These are phyloP conservation scores for Plasmodium gallinaceum DNA, from an alignment of 169 alveolate genomes.

Conservation along the genomic window DNA sequence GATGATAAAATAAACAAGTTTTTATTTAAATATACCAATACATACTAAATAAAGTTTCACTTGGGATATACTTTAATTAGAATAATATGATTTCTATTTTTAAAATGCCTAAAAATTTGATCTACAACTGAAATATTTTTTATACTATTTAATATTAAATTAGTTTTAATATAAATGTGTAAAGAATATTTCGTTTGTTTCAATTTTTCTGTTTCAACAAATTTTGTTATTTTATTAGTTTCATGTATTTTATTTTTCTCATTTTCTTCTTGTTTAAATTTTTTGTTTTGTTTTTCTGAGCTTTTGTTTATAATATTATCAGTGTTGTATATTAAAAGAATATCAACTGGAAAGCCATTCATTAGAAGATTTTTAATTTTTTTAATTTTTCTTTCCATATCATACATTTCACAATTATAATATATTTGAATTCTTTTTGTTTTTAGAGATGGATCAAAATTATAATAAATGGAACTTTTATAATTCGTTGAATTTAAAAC, in stretches of 20 bases:
- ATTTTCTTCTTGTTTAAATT: background rate
- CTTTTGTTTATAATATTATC: background rate
- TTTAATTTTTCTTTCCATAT: constrained; percentile 45
- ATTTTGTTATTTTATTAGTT: constrained; percentile 9
- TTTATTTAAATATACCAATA: no score
- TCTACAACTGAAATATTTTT: constrained; percentile 38
- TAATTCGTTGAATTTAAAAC: constrained; percentile 3
- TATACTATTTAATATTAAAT: constrained; percentile 43
- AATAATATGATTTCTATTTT: constrained; percentile 35
- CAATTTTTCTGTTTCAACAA: constrained; percentile 4
- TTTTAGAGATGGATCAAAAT: constrained; percentile 59
- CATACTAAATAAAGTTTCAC: background rate
- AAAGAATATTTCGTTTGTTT: constrained; percentile 31
- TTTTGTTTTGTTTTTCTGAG: background rate
- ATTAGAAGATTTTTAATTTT: constrained; percentile 43
- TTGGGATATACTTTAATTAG: constrained; percentile 54
- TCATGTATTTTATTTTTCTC: background rate
- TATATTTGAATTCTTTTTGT: constrained; percentile 66
- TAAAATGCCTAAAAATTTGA: constrained; percentile 49
- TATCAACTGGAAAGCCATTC: constrained; percentile 62
- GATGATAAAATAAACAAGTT: background rate
- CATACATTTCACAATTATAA: constrained; percentile 66
- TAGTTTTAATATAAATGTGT: constrained; percentile 25
- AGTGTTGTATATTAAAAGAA: constrained; percentile 35
- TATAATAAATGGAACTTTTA: constrained; percentile 7